A percentile compares a stretch with the other conserved stretches of the same genome.
Conservation (phyloP, 345 rosid genomes). For the Moringa oleifera region DNA sequence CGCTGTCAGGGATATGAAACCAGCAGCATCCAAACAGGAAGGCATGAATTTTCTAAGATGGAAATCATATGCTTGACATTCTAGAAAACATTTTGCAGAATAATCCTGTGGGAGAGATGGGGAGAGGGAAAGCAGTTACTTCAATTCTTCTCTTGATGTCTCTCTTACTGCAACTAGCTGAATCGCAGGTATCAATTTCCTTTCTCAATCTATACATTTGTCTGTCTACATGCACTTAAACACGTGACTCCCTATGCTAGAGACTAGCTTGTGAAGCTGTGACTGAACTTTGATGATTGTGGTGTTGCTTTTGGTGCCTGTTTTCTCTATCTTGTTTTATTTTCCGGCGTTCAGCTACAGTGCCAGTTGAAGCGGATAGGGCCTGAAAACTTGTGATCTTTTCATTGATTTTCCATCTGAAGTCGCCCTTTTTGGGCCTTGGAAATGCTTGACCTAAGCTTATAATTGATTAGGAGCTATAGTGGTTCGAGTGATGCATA, state of each 20-base stretch:
- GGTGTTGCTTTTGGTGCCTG: background rate
- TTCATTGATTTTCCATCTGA: background rate
- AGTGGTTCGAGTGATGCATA: background rate
- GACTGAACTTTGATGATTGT: background rate
- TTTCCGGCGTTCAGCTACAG: background rate
- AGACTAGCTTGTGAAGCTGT: background rate
- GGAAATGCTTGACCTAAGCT: background rate
- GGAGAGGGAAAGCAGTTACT: constrained; percentile 6
- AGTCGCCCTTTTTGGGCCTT: background rate
- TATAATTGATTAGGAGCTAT: constrained; percentile 1
- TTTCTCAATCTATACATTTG: background rate
- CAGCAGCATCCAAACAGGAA: too few relatives aligned
- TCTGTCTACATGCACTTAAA: background rate
- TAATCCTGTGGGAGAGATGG: too few relatives aligned
- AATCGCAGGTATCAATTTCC: constrained; percentile 23
- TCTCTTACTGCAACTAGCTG: constrained; percentile 21
- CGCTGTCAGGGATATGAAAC: too few relatives aligned
- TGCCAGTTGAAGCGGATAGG: background rate
- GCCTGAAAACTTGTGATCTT: background rate
- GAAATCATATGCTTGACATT: too few relatives aligned
- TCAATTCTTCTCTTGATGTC: constrained; percentile 13
- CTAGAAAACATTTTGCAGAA: too few relatives aligned
- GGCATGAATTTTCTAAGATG: too few relatives aligned
- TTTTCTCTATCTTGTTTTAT: background rate
- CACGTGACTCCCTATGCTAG: background rate